Base-by-base conservation (phyloP, 305 asterid species). In the Solanum aculeatissimum region DNA sequence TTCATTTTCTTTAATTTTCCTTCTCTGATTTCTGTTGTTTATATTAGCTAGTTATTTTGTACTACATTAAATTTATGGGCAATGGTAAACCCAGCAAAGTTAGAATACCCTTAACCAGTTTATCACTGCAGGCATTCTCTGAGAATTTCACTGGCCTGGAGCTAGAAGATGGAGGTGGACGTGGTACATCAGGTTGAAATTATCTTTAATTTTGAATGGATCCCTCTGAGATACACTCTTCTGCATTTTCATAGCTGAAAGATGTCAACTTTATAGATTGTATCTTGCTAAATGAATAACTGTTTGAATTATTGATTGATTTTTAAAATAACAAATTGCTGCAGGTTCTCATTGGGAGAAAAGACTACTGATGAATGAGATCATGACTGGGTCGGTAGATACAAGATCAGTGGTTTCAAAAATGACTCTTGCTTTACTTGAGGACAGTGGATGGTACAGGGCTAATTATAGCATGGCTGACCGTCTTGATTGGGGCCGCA, bases 281-380 rank as follows among this genome's bases (percentile, higher is more conserved):
- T 72, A 27, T 75, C 62, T n/a, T 77, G 49, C 49, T 78, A 78
- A 29, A 53, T 53, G 19, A 78, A 32, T 53, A 23, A 45, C 21
- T 72, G 23, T 45, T 23, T 13, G 81, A 72, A 21, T 43, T 21
- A 78, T 25, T 53, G 82, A 29, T 23, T 1, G 25, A 75, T 25
- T 77, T 63, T 77, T 74, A 18, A 54, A 47, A 66, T 68, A 84
- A 66, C 63, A 85, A 84, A 83, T 74, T 74, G 47, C 72, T 83
- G 75, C 96, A 97, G 99, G 99, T 62, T 97, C 99, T 75, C 99
- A 97, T 85, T 97, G 99, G 99, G 99, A 97, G 94, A 97, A 97
- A 89, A 91, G 99, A 87, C 97, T 97, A 80, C 84, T 97, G 85
- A 97, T 97, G 99, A 95, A 95, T 83, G 99, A 97, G 94, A 97